A percentile compares a stretch with the other conserved stretches of the same genome.
Conservation (phyloP, 192 early-diverging fungal genomes). For the Podila verticillata region DNA sequence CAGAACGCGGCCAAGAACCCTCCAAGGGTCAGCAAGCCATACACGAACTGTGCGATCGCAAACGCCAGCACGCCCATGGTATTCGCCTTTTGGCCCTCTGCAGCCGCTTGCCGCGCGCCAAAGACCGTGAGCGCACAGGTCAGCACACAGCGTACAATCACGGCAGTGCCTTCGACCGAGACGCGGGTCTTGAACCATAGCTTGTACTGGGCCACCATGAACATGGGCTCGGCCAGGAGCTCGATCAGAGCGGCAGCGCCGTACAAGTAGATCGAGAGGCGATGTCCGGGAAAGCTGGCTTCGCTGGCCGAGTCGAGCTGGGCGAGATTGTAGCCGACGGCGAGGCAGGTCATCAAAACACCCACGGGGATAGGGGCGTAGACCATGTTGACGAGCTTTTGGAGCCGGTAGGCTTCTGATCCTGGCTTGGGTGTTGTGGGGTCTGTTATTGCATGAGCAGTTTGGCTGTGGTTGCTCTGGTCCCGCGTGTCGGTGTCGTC, state of each 20-base stretch:
- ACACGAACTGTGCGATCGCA: constrained; percentile 84
- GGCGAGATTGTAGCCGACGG: constrained; percentile 62
- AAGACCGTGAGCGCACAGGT: constrained; percentile 72
- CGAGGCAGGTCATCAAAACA: constrained; percentile 62
- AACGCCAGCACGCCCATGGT: constrained; percentile 76
- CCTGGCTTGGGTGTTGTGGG: constrained; percentile 4
- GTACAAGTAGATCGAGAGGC: constrained; percentile 69
- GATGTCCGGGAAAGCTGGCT: constrained; percentile 57
- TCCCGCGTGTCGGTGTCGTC: constrained; percentile 13
- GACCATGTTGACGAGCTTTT: constrained; percentile 79
- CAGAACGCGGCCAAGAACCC: constrained; percentile 60
- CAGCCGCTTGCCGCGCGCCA: constrained; percentile 39
- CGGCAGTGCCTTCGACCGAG: constrained; percentile 82
- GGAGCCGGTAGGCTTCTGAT: constrained; percentile 45
- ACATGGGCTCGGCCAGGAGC: constrained; percentile 87
- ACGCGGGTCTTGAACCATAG: constrained; percentile 84
- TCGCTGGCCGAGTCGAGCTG: constrained; percentile 38
- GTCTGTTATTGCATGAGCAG: neutral
- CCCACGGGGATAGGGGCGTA: constrained; percentile 75
- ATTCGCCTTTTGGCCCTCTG: constrained; percentile 39
- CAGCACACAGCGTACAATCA: constrained; percentile 75
- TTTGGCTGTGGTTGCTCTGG: neutral
- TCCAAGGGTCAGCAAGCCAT: constrained; percentile 64
- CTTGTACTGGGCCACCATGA: constrained; percentile 73
- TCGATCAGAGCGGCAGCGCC: constrained; percentile 83